phyloP scores from a whole-genome alignment of 2,329 filamentous ascomycete species.

The Clonostachys chloroleuca region DNA sequence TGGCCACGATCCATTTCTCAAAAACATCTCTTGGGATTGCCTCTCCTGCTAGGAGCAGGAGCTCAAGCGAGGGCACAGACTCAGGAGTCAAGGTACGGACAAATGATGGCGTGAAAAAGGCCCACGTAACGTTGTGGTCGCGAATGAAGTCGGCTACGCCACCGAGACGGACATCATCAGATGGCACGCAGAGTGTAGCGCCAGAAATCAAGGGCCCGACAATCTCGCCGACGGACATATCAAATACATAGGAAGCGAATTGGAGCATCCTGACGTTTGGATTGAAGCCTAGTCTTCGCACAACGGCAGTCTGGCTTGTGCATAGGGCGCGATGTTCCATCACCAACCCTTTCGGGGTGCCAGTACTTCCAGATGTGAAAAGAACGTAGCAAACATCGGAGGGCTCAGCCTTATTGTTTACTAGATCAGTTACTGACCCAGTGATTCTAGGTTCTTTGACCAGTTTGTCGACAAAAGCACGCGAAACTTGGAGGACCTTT shows the following conservation, averaged over 20 bases:
- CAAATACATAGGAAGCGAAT: background rate
- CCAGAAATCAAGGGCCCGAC: background rate
- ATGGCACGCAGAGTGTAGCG: background rate
- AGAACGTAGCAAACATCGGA: constrained; percentile 6
- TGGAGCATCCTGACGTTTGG: constrained; percentile 1
- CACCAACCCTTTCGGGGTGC: constrained; percentile 7
- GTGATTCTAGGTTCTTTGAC: background rate
- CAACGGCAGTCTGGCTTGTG: background rate
- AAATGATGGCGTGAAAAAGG: background rate
- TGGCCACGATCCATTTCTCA: background rate
- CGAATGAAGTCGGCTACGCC: background rate
- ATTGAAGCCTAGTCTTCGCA: constrained; percentile 1
- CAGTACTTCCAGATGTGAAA: constrained; percentile 7
- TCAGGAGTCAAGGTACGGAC: background rate
- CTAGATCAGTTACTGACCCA: background rate
- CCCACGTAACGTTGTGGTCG: background rate
- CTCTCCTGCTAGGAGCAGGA: constrained; percentile 1
- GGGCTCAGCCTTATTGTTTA: constrained; percentile 1
- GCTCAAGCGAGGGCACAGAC: background rate
- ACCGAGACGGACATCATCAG: background rate
- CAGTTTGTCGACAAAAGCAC: background rate
- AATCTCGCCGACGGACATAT: background rate
- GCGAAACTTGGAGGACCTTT: constrained; percentile 1
- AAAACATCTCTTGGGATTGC: background rate
- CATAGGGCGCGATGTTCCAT: constrained; percentile 7